Conservation (phyloP, 805 yeast species). For the Priceomyces melissophilus region DNA sequence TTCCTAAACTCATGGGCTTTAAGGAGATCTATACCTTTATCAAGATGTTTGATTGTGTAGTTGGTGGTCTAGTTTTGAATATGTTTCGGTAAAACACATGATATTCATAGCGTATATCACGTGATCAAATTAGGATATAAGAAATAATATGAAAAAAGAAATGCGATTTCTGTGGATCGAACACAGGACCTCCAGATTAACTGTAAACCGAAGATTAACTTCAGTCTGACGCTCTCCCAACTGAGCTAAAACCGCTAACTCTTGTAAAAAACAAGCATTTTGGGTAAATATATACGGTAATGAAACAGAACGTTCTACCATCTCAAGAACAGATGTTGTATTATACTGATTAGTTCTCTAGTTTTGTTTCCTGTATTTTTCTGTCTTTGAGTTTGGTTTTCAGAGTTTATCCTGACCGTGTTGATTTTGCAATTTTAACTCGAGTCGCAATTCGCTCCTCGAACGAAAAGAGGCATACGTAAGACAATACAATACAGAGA, state of each 20-base stretch:
- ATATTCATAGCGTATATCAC: slow-evolving; percentile 2
- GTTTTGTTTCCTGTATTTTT: too few species aligned
- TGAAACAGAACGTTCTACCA: too few species aligned
- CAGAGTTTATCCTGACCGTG: too few species aligned
- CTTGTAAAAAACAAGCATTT: background rate
- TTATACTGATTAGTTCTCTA: too few species aligned
- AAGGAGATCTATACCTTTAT: background rate
- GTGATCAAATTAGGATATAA: background rate
- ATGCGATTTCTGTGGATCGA: slow-evolving; percentile 79
- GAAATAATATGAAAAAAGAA: slow-evolving; percentile 13
- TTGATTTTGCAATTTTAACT: too few species aligned
- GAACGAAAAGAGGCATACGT: too few species aligned
- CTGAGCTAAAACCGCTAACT: slow-evolving; percentile 32
- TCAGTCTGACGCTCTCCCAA: slow-evolving; percentile 39
- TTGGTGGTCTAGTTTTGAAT: background rate
- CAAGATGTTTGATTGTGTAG: background rate
- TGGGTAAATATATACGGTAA: too few species aligned
- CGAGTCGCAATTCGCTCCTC: too few species aligned
- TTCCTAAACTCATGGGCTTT: slow-evolving; percentile 1
- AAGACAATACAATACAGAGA: background rate
- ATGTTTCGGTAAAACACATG: slow-evolving; percentile 1
- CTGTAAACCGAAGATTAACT: slow-evolving; percentile 28
- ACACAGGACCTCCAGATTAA: slow-evolving; percentile 82
- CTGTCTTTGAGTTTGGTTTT: too few species aligned
- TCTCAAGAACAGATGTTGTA: too few species aligned